Percentiles rank a stretch among this genome's conserved stretches.
phyloP scores from a whole-genome alignment of 345 rosid genomes.

The Citrus inodora region DNA sequence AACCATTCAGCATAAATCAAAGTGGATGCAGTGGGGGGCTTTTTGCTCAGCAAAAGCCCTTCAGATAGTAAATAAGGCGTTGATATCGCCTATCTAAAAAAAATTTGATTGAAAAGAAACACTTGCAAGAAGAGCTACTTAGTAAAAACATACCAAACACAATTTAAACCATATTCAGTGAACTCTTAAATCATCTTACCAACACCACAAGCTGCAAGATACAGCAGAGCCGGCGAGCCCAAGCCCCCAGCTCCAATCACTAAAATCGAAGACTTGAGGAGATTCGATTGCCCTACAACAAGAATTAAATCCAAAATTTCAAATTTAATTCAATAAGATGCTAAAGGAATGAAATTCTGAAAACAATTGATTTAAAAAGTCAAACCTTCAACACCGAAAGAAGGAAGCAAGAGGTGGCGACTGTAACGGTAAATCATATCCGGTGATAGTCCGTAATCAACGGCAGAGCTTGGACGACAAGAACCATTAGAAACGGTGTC shows the following conservation, averaged over 20 bases:
- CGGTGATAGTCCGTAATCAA: constrained; percentile 47
- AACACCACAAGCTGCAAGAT: constrained; percentile 91
- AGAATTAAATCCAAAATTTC: background rate
- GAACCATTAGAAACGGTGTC: constrained; percentile 34
- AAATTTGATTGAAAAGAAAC: no score
- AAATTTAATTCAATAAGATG: background rate
- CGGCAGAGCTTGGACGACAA: constrained; percentile 22
- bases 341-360: background rate
- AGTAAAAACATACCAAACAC: background rate
- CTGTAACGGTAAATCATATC: constrained; percentile 85
- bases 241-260: constrained; percentile 97
- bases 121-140: background rate
- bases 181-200: constrained; percentile 36
- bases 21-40: background rate
- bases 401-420: constrained; percentile 88
- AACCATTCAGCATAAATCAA: background rate
- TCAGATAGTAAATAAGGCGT: background rate
- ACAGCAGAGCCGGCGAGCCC: constrained; percentile 84
- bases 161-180: background rate
- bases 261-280: constrained; percentile 71
- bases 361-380: background rate
- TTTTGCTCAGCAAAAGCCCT: background rate
- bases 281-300: constrained; percentile 65
- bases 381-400: constrained; percentile 82
- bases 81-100: background rate